These are phyloP conservation scores for Mycotypha africana DNA, from an alignment of 371 early-diverging fungal species.

Conservation along the genomic window DNA sequence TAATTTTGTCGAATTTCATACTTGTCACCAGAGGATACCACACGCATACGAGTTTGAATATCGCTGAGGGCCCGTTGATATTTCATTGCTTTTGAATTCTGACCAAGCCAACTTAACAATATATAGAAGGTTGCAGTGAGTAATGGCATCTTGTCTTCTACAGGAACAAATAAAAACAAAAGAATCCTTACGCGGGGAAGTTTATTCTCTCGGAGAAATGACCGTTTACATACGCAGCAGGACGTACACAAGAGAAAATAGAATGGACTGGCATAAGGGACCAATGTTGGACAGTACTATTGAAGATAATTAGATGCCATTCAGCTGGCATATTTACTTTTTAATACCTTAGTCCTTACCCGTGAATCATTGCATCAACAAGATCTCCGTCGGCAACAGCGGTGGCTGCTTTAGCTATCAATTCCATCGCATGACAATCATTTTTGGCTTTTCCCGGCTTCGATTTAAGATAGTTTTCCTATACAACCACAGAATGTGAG, in stretches of 20 bases:
- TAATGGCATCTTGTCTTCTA: no score
- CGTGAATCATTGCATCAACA: constrained; percentile 77
- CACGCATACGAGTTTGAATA: constrained; percentile 78
- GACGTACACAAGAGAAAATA: constrained; percentile 84
- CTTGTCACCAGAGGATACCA: constrained; percentile 78
- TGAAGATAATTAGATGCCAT: background rate
- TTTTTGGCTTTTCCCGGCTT: constrained; percentile 26
- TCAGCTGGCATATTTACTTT: background rate
- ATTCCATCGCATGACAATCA: constrained; percentile 40
- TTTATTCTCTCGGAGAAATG: constrained; percentile 23
- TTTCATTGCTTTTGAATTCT: constrained; percentile 84
- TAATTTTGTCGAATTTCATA: constrained; percentile 82
- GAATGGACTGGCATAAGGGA: constrained; percentile 91
- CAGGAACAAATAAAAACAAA: background rate
- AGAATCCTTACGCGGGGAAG: constrained; percentile 51
- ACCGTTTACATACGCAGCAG: constrained; percentile 77
- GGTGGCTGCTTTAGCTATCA: constrained; percentile 85
- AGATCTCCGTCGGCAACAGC: constrained; percentile 86
- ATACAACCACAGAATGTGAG: background rate
- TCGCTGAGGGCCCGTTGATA: constrained; percentile 70
- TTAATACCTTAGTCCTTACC: constrained; percentile 34
- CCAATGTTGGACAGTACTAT: constrained; percentile 75
- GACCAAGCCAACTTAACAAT: constrained; percentile 96
- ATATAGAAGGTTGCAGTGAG: no score
- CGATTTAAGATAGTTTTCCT: constrained; percentile 48